These are phyloP conservation scores for Austropuccinia psidii DNA, from an alignment of 1,284 basidiomycete genomes.

Conservation along the genomic window DNA sequence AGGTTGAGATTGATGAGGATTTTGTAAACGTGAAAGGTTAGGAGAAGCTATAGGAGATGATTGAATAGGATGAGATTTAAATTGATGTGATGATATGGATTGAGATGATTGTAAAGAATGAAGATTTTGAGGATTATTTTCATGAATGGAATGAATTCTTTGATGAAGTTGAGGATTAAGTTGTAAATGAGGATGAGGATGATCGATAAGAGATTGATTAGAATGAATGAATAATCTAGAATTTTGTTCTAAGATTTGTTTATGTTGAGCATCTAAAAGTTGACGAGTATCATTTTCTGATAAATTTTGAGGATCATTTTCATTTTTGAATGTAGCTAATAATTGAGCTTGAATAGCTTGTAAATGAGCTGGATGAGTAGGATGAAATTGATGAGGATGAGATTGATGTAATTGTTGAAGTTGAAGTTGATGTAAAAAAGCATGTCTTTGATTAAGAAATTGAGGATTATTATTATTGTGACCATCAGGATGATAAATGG, in stretches of 20 bases:
- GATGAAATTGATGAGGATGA: constrained; percentile 13
- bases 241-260: constrained; percentile 3
- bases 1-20: neutral
- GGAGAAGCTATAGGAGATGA: neutral
- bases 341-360: neutral
- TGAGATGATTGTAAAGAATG: neutral
- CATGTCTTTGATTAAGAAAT: no score
- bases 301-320: neutral
- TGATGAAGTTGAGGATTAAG: neutral
- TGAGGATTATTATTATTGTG: no score
- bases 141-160: constrained; percentile 3
- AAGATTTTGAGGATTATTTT: neutral
- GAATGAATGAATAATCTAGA: neutral
- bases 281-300: neutral
- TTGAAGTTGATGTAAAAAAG: no score
- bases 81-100: neutral
- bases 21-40: neutral
- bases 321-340: neutral
- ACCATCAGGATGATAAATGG: no score
- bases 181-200: neutral
- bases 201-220: neutral
- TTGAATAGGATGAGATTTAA: neutral
- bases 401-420: neutral
- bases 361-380: neutral
- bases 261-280: neutral